A percentile compares a stretch with the other conserved stretches of the same genome.
phyloP scores from a whole-genome alignment of 106 monocot genomes.

The Dioscorea alata region DNA sequence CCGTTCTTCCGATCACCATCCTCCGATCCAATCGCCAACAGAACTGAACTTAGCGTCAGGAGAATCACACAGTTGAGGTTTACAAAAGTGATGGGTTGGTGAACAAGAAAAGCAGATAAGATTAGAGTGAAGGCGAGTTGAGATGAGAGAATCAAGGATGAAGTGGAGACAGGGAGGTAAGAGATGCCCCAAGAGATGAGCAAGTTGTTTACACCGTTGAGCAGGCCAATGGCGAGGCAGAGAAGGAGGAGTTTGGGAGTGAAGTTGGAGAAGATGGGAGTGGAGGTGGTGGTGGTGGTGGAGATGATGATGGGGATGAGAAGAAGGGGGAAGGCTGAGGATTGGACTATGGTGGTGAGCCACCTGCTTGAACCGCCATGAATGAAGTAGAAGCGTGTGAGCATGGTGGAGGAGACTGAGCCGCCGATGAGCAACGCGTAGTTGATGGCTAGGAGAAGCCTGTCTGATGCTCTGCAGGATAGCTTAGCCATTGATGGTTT shows the following conservation, averaged over 20 bases:
- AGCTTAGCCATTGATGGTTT: neutral
- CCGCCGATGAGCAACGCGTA: slow-evolving; percentile 43
- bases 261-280: slow-evolving; percentile 24
- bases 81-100: slow-evolving; percentile 38
- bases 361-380: slow-evolving; percentile 61
- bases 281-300: neutral
- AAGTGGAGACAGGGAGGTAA: slow-evolving; percentile 63
- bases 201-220: slow-evolving; percentile 67
- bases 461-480: neutral
- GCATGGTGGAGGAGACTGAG: slow-evolving; percentile 52
- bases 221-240: slow-evolving; percentile 33
- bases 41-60: slow-evolving; percentile 46
- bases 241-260: slow-evolving; percentile 22
- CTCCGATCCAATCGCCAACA: slow-evolving; percentile 23
- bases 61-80: slow-evolving; percentile 58
- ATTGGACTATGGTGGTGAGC: slow-evolving; percentile 54
- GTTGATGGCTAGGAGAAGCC: slow-evolving; percentile 27
- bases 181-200: slow-evolving; percentile 64
- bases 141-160: slow-evolving; percentile 63
- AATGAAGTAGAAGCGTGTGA: slow-evolving; percentile 65
- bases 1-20: slow-evolving; percentile 31
- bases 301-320: slow-evolving; percentile 31
- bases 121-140: slow-evolving; percentile 66
- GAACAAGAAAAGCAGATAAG: slow-evolving; percentile 54
- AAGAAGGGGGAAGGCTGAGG: slow-evolving; percentile 58